Base-by-base conservation (phyloP, 257 asterid species). In the Forsythia suspensa region DNA sequence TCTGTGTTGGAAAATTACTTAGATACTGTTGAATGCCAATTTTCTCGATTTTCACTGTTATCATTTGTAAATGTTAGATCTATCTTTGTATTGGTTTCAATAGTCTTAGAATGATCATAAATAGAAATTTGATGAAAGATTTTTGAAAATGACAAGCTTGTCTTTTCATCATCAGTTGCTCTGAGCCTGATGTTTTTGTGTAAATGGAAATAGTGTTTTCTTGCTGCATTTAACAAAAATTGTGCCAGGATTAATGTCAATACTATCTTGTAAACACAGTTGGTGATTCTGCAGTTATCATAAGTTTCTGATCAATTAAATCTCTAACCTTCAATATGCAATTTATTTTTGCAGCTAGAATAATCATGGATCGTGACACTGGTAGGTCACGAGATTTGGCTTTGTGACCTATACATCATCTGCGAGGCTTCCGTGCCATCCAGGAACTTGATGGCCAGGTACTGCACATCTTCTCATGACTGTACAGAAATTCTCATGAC, bases 321-420 rank as follows among this genome's bases (percentile, higher is more conserved):
- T 39, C 6, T 63, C 70, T 3, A 21, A 10, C 18, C 70, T 24
- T 63, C 70, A 3, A 63, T 63, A 9, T 51, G 10, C 59, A 11
- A 11, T 63, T 4, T 29, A 9, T 63, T 63, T 29, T 77, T 85
- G 86, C 93, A 95, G 99, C 93, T 75, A 91, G 88, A 82, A 78
- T 95, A 82, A 85, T 95, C 76, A 40, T 77, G 84, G 98, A 95
- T 79, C 99, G 97, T 57, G 96, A 84, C 8, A 81, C 91, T 78
- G 99, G 99, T 71, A 88, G 94, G 80, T 95, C 99, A 0, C 84
- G 98, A 52, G 99, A 18, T 95, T 95, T 87, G 99, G 91, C 69
- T 95, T 95, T 86, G 86, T 95, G 66, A 90, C 93, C 73, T 95
- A 75, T 84, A 73, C 92, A 29, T 88, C 97, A 21, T 42, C 83